These are phyloP conservation scores for Falciphora oryzae DNA, from an alignment of 2,329 filamentous ascomycete species.

Conservation along the genomic window DNA sequence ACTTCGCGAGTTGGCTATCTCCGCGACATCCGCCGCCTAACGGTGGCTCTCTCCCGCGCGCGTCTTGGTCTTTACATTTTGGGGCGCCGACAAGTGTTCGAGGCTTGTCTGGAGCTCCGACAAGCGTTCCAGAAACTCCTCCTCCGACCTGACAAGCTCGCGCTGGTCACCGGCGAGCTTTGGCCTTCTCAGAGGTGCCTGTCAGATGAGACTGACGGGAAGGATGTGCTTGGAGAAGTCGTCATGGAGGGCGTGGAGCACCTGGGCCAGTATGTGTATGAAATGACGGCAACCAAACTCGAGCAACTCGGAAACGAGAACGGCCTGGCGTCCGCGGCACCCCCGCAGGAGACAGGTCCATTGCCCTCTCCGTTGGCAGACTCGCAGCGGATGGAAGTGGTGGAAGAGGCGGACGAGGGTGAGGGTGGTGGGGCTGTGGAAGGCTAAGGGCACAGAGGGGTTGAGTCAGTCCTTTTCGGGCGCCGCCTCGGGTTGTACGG, in stretches of 20 bases:
- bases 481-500: background rate
- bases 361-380: slow-evolving; percentile 14
- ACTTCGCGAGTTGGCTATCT: slow-evolving; percentile 88
- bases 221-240: slow-evolving; percentile 49
- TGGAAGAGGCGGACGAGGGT: slow-evolving; percentile 16
- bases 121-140: slow-evolving; percentile 79
- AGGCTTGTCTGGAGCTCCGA: slow-evolving; percentile 79
- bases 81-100: slow-evolving; percentile 82
- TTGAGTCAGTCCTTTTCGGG: background rate
- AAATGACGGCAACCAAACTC: slow-evolving; percentile 73
- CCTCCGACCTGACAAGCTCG: slow-evolving; percentile 71
- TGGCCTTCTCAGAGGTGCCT: slow-evolving; percentile 60
- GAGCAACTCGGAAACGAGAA: slow-evolving; percentile 41
- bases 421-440: background rate
- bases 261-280: slow-evolving; percentile 89
- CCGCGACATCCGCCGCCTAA: slow-evolving; percentile 86
- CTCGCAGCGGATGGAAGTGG: slow-evolving; percentile 20
- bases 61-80: slow-evolving; percentile 88
- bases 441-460: background rate
- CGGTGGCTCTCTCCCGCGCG: slow-evolving; percentile 88
- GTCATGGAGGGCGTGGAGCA: slow-evolving; percentile 91
- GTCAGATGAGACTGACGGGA: slow-evolving; percentile 39
- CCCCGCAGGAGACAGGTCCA: background rate
- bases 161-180: slow-evolving; percentile 79
- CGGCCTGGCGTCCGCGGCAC: slow-evolving; percentile 18